phyloP scores from a whole-genome alignment of 352 stramenopile genomes.

The Pythium pyrilobum region DNA sequence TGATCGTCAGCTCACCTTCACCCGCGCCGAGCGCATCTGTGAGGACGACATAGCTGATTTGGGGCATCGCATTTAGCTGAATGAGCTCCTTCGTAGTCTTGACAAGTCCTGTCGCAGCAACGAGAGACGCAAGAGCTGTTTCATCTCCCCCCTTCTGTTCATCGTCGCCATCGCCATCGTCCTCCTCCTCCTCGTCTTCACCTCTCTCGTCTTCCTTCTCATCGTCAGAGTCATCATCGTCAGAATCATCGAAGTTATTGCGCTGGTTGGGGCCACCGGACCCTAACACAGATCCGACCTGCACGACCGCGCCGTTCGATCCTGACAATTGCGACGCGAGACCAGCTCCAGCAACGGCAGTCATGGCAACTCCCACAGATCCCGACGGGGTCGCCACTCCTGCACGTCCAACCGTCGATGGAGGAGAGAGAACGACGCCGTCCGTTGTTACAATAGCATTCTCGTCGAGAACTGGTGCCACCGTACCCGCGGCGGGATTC shows the following conservation, averaged over 20 bases:
- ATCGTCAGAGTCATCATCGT: constrained; percentile 9
- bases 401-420: no score
- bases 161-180: constrained; percentile 14
- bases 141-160: neutral
- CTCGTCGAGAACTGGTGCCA: no score
- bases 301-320: neutral
- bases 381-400: no score
- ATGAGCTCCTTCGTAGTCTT: constrained; percentile 36
- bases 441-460: no score
- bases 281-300: no score
- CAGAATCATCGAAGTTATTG: constrained; percentile 13
- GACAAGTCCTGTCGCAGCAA: constrained; percentile 19
- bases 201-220: constrained; percentile 15
- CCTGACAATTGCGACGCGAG: neutral
- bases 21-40: constrained; percentile 38
- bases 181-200: constrained; percentile 12
- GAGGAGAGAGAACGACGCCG: no score
- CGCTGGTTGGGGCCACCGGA: no score
- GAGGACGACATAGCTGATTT: constrained; percentile 47
- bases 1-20: constrained; percentile 53
- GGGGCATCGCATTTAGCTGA: constrained; percentile 35
- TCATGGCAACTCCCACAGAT: no score
- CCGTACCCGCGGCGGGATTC: no score
- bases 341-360: neutral
- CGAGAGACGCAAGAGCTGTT: constrained; percentile 16